Conservation (phyloP, 148 eudicot species). For the Diospyros kaki region DNA sequence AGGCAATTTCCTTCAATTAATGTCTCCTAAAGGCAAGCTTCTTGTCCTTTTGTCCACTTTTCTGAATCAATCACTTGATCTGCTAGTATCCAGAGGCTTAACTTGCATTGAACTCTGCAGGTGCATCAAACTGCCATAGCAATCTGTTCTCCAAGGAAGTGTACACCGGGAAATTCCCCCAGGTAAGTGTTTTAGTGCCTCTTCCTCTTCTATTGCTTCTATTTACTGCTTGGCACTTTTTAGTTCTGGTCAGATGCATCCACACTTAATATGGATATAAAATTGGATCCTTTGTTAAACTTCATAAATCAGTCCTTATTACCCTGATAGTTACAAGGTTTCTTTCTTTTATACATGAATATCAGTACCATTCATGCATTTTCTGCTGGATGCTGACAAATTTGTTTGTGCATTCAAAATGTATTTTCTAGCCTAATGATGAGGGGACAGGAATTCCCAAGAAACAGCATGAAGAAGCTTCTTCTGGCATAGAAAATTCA, state of each 20-base stretch:
- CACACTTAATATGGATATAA: neutral
- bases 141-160: slow-evolving; percentile 13
- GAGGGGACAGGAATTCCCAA: slow-evolving; percentile 15
- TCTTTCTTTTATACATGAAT: slow-evolving; percentile 1
- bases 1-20: slow-evolving; percentile 12
- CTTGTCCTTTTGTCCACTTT: neutral
- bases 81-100: slow-evolving; percentile 11
- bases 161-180: slow-evolving; percentile 19
- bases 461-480: slow-evolving; percentile 9
- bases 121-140: slow-evolving; percentile 12
- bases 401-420: slow-evolving; percentile 7
- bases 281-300: neutral
- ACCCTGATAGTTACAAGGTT: neutral
- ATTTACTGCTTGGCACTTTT: neutral
- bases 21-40: slow-evolving; percentile 32
- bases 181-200: slow-evolving; percentile 23
- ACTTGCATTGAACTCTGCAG: slow-evolving; percentile 16
- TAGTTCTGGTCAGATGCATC: neutral
- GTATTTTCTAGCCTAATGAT: slow-evolving; percentile 29
- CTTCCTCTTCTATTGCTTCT: neutral
- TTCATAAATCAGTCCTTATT: neutral
- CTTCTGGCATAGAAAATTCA: slow-evolving; percentile 6
- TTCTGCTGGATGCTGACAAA: slow-evolving; percentile 1
- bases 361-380: neutral
- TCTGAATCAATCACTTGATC: neutral